Evolutionary conservation across 305 asterid species (phyloP).

Genomic region (Fraxinus greggii): DNA sequence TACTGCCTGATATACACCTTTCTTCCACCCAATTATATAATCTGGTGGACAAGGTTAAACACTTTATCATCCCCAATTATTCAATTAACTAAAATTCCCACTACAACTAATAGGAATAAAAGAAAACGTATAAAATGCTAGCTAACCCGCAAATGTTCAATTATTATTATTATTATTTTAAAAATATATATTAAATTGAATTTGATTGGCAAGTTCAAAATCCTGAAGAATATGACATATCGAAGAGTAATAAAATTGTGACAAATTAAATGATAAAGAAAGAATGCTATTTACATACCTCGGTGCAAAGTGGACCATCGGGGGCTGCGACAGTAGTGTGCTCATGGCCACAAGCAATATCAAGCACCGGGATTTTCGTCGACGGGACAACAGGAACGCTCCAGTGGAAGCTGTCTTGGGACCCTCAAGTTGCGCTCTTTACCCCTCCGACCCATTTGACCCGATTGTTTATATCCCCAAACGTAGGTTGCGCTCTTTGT

Average conservation of each 20-base stretch:
- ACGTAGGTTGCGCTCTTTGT: conserved; percentile 83
- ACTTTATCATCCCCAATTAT: conserved; percentile 1
- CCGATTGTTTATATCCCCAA: conserved; percentile 91
- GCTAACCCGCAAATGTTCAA: neutral
- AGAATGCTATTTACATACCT: conserved; percentile 47
- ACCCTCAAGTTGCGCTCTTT: conserved; percentile 48
- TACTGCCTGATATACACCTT: conserved; percentile 25
- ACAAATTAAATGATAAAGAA: neutral
- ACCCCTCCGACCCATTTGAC: conserved; percentile 76
- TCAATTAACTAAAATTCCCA: conserved; percentile 14
- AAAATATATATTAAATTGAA: neutral
- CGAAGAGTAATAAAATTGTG: neutral
- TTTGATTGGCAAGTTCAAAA: neutral
- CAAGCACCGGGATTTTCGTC: conserved; percentile 68
- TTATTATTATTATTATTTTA: conserved; percentile 10
- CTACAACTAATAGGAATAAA: neutral
- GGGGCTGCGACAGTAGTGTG: conserved; percentile 89
- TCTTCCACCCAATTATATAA: neutral
- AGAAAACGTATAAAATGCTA: conserved; percentile 4
- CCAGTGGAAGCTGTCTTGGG: conserved; percentile 75
- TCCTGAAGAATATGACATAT: neutral
- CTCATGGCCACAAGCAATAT: conserved; percentile 85
- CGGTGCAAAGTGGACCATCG: conserved; percentile 86
- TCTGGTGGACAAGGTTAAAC: neutral
- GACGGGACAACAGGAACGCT: conserved; percentile 76